A percentile compares a stretch with the other conserved stretches of the same genome.
These are phyloP conservation scores for Oidiodendron maius DNA, from an alignment of 495 filamentous ascomycete genomes.

Conservation along the genomic window DNA sequence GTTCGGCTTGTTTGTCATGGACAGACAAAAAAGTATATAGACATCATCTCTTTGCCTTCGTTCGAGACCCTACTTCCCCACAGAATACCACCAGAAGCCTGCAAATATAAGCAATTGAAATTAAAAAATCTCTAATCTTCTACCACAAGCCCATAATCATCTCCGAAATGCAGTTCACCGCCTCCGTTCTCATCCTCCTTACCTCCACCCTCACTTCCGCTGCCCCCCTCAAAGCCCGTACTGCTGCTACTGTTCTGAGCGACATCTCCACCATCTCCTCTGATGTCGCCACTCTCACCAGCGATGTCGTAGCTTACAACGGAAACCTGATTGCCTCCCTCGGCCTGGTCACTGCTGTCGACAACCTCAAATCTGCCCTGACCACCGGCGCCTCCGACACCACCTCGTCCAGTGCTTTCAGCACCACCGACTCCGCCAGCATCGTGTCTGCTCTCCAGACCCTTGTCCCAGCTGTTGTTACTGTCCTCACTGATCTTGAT, in stretches of 20 bases:
- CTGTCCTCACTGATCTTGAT: slow-evolving; percentile 4
- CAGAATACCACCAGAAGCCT: too few species aligned
- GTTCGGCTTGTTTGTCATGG: too few species aligned
- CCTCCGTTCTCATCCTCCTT: not conserved
- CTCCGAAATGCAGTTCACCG: slow-evolving; percentile 9
- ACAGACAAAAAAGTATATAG: too few species aligned
- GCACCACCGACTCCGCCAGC: not conserved
- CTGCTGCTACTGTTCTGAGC: slow-evolving; percentile 1
- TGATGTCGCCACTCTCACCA: slow-evolving; percentile 7
- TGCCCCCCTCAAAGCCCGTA: not conserved
- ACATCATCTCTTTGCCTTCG: too few species aligned
- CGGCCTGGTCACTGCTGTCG: not conserved
- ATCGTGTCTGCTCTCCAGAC: not conserved
- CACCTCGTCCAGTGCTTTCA: slow-evolving; percentile 5
- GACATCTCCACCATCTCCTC: slow-evolving; percentile 2
- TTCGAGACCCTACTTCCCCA: too few species aligned
- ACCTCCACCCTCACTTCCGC: not conserved
- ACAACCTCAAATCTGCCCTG: not conserved
- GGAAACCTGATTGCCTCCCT: not conserved
- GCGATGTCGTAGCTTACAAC: not conserved
- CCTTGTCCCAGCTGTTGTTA: slow-evolving; percentile 3
- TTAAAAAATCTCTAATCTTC: too few species aligned
- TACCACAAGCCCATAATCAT: too few species aligned
- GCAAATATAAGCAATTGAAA: too few species aligned
- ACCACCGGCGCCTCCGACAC: slow-evolving; percentile 2